Percentiles rank a stretch among this genome's conserved stretches.
Evolutionary conservation across 192 early-diverging fungal species (phyloP).

Genomic region (Linderina pennispora): DNA sequence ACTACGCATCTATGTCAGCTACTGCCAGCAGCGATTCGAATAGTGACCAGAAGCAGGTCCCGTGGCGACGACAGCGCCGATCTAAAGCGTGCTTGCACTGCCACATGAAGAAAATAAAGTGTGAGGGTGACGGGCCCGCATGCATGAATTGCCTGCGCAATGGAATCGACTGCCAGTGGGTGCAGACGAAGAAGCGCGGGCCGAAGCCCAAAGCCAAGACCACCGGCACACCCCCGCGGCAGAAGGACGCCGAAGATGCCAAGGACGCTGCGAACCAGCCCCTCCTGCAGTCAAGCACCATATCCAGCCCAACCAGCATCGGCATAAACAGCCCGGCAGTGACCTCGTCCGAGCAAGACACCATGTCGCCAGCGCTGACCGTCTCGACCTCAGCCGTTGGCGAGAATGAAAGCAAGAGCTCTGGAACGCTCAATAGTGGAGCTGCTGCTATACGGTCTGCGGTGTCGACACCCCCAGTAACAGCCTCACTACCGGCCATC

Average conservation of each 20-base stretch:
- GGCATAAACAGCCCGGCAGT: no score
- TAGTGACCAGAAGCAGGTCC: neutral
- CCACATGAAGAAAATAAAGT: conserved; percentile 36
- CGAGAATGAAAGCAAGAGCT: no score
- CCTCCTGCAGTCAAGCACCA: neutral
- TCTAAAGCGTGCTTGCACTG: conserved; percentile 36
- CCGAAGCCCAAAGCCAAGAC: conserved; percentile 28
- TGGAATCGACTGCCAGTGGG: conserved; percentile 33
- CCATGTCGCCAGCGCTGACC: no score
- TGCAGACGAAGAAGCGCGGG: conserved; percentile 40
- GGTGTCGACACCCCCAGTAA: no score
- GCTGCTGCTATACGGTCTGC: no score
- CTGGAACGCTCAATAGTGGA: no score
- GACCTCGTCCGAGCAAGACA: no score
- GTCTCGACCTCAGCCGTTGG: no score
- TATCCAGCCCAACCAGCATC: no score
- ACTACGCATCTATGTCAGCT: neutral
- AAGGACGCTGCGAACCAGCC: neutral
- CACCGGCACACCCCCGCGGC: neutral
- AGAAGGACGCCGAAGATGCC: neutral
- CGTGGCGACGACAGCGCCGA: conserved; percentile 28
- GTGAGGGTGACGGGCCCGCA: conserved; percentile 22
- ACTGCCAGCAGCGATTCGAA: neutral
- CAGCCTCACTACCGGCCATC: no score
- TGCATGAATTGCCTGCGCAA: conserved; percentile 23